Evolutionary conservation across 164 flowering plant species (phyloP), one percentile per base, ranked within the genome.

Genomic region (Macadamia tetraphylla): DNA sequence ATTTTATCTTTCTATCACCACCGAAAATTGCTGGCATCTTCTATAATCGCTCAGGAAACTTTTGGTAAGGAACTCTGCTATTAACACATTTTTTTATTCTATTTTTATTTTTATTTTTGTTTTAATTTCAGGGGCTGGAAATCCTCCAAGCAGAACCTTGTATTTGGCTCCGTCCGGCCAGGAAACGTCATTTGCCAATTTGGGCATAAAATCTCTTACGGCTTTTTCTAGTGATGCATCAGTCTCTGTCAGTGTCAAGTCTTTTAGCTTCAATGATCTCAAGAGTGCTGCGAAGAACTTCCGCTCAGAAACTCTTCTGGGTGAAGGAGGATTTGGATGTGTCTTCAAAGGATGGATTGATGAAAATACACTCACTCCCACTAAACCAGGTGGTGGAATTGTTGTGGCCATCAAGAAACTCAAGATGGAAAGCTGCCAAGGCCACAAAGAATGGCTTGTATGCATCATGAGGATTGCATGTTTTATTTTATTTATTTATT

Each of bases 321-420:
- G 96, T 0, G 96, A 92, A 71, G 98, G 98, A 63, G 98, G 98
- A 15, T 92, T 92, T 31, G 98, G 98, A 29, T 80, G 66, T 63
- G 96, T 92, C 51, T 92, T 83, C 81, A 92, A 92, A 73, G 98
- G 98, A 58, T 92, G 98, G 98, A 78, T 92, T 44, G 89, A 87
- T 66, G 83, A 71, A 67, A 66, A 62, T 64, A 84, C 90, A 7
- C 76, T 71, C 1, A 82, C 86, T 44, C 87, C 95, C 23, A 69
- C 86, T 29, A 84, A 70, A 74, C 88, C 86, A 11, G 98, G 98
- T 32, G 68, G 29, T 43, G 98, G 98, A 7, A 67, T 83, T 62
- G 87, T 80, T 15, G 92, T 89, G 31, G 96, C 96, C 15, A 72
- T 88, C 67, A 87, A 88, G 78, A 90, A 75, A 58, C 90, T 87